Evolutionary conservation across 2,329 filamentous ascomycete genomes (phyloP), one percentile per base, ranked within the genome.

Genomic region (Pleomassaria siparia): DNA sequence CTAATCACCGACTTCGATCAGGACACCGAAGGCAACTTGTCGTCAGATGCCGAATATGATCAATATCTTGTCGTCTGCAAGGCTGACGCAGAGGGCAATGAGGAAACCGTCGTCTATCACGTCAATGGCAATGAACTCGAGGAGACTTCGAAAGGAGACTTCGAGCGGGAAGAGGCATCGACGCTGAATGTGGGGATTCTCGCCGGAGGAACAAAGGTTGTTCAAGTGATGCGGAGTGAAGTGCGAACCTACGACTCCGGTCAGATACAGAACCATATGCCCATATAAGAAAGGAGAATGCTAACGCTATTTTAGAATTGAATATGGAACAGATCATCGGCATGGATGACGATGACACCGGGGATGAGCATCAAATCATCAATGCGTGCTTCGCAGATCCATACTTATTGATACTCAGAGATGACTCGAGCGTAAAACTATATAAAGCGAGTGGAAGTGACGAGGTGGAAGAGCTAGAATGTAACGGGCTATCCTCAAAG

Each of bases 241-340:
- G 84, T 97, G 20, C 82, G 92, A 49, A 92, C 87, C 51, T 99
- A 96, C 60, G 91, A 97, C 68, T 86, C 86, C 71, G 86, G 89
- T 92, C 71, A 79, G 85, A 18, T 22, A 6, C 18, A 26, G 22
- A 4, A 24, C 16, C 20, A 3, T 12, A 36, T 10, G n/a, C 13
- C 20, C 8, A 13, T 39, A 8, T n/a, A 3, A 25, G 11, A 15
- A 25, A 4, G 36, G 12, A 18, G 20, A 32, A 45, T 35, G 35
- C 35, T 37, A 37, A 37, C n/a, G 9, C 15, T 8, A 22, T 11
- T 13, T 12, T 62, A 90, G 89, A 95, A 69, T 81, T 99, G 49
- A 89, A 87, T 10, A 80, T 99, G 44, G 86, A 86, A 37, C 92
- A 97, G 63, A 97, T 99, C 45, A 80, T 96, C 41, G 90, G 91